A percentile compares a stretch with the other conserved stretches of the same genome.
Evolutionary conservation across 768 basidiomycete species (phyloP).

Genomic region (Phanerochaete carnosa): DNA sequence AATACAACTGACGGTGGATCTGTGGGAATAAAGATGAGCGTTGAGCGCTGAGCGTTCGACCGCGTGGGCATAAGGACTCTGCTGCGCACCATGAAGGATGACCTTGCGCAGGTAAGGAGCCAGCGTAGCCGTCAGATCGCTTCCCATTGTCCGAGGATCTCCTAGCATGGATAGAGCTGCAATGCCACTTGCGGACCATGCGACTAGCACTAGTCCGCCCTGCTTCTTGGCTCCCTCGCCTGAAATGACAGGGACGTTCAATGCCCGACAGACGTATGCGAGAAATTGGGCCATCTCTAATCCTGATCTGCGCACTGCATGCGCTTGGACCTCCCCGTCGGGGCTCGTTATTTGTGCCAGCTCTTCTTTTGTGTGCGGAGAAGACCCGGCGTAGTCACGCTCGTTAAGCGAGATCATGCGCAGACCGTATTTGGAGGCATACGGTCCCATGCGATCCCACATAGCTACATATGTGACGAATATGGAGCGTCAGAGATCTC

Average conservation of each 20-base stretch:
- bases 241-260: not conserved
- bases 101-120: not conserved
- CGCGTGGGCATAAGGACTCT: not conserved
- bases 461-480: not conserved
- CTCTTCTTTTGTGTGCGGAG: not conserved
- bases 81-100: not conserved
- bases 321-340: not conserved
- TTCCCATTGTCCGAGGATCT: not conserved
- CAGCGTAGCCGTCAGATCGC: not conserved
- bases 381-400: slow-evolving; percentile 5
- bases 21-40: not conserved
- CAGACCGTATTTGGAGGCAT: not conserved
- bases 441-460: not conserved
- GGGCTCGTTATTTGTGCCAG: not conserved
- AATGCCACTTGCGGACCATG: slow-evolving; percentile 6
- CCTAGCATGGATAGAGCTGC: slow-evolving; percentile 2
- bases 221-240: not conserved
- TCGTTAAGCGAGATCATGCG: slow-evolving; percentile 6
- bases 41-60: not conserved
- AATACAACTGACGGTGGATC: not conserved
- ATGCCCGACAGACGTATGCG: not conserved
- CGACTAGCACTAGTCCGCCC: slow-evolving; percentile 4
- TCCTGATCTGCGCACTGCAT: not conserved
- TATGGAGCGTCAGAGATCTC: not conserved
- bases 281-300: not conserved